Base-by-base conservation (phyloP, 2,329 filamentous ascomycete genomes). In the Fusarium odoratissimum region DNA sequence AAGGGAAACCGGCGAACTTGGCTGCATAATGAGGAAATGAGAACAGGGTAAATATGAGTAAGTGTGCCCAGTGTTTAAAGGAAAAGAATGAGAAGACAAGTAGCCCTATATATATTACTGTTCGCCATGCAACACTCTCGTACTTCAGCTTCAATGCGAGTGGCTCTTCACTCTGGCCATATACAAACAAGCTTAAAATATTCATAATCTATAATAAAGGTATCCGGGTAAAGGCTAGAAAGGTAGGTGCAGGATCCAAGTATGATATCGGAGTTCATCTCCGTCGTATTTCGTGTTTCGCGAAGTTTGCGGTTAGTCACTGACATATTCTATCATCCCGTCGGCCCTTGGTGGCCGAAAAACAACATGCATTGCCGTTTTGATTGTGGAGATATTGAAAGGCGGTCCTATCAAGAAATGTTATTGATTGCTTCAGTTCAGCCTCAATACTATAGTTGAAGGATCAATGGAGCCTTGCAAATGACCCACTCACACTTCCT, bases 1-100 rank as follows among this genome's bases (percentile, higher is more conserved):
- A 38, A n/a, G 58, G 60, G 75, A 60, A 60, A 76, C 69, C 28
- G 67, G 65, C 31, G 56, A 30, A 23, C 69, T 44, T 31, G 57
- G n/a, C 31, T 58, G 42, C 70, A 71, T 71, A 38, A 40, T 57
- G 30, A 31, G 31, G 19, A 28, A 41, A 10, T 28, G 14, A 38
- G 9, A n/a, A 40, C 30, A 25, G n/a, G 21, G 25, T n/a, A 42
- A 33, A 28, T 35, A 38, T 23, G n/a, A 28, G 12, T 9, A 40
- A 37, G 12, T 46, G 11, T 17, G 11, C 2, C 16, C 28, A 10
- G 9, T 58, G 19, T 11, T 38, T 10, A 8, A 8, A n/a, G 12
- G 19, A 42, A 6, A 42, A 42, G 25, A 30, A n/a, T 23, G 19
- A n/a, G n/a, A 25, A 28, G 19, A 60, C 7, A 25, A 16, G 51